phyloP scores from a whole-genome alignment of 169 alveolate species.

The Eimeria praecox region DNA sequence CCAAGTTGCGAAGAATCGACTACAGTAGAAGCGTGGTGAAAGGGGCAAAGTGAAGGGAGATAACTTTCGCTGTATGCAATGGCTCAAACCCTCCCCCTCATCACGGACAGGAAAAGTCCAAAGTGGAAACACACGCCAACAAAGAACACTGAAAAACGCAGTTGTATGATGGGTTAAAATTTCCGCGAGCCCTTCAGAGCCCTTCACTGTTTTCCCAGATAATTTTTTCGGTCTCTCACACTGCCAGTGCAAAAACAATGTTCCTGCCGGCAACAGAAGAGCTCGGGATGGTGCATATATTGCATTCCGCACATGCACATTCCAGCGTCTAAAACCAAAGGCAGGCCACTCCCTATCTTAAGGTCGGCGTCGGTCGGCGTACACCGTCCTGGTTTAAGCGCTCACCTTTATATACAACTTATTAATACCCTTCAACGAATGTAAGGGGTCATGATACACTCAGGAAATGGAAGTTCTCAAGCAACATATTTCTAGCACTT shows the following conservation, averaged over 20 bases:
- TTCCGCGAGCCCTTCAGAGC: not conserved
- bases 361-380: not conserved
- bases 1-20: not conserved
- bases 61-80: not conserved
- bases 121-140: not conserved
- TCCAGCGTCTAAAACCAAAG: not conserved
- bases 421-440: not conserved
- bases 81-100: not conserved
- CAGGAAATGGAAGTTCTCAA: not conserved
- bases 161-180: not conserved
- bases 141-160: not conserved
- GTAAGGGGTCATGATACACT: not conserved
- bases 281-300: not conserved
- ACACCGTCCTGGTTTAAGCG: not conserved
- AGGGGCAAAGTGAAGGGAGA: not conserved
- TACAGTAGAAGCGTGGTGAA: not conserved
- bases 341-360: not conserved
- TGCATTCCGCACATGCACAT: not conserved
- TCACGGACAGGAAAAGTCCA: not conserved
- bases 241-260: not conserved
- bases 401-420: not conserved
- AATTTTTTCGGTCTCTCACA: not conserved
- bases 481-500: not conserved
- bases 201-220: not conserved
- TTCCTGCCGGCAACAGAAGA: not conserved